phyloP scores from a whole-genome alignment of 1,284 basidiomycete genomes.

The Cryptococcus wingfieldii region DNA sequence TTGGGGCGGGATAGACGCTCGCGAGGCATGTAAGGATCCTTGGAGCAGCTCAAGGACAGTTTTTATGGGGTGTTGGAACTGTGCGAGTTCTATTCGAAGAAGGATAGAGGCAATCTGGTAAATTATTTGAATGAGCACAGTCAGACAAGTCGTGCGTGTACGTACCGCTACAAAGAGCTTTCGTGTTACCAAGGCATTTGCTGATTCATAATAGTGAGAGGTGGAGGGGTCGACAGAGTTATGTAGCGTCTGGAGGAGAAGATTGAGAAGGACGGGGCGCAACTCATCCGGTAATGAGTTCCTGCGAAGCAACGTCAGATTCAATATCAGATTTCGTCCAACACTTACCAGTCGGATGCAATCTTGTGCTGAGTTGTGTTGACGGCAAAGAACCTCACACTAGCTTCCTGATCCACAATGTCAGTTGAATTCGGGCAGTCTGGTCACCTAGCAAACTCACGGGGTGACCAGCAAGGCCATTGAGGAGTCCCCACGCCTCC shows the following conservation, averaged over 20 bases:
- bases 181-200: constrained; percentile 61
- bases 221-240: constrained; percentile 36
- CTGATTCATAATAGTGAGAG: constrained; percentile 30
- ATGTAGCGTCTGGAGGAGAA: constrained; percentile 39
- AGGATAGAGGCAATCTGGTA: constrained; percentile 41
- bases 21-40: too few species aligned
- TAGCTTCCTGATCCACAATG: constrained; percentile 54
- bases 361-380: constrained; percentile 89
- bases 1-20: constrained; percentile 14
- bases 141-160: constrained; percentile 7
- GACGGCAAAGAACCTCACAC: constrained; percentile 86
- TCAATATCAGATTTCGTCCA: not conserved
- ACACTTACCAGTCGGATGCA: constrained; percentile 72
- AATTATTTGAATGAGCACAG: not conserved
- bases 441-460: not conserved
- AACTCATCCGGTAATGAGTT: constrained; percentile 44
- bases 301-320: constrained; percentile 21
- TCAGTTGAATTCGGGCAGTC: not conserved
- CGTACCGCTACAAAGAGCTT: constrained; percentile 81
- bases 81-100: constrained; percentile 38
- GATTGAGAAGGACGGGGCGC: constrained; percentile 36
- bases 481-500: constrained; percentile 49
- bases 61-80: constrained; percentile 36
- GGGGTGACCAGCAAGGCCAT: constrained; percentile 37
- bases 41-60: constrained; percentile 38